Evolutionary conservation across 257 asterid genomes (phyloP).

Genomic region (Capsicum baccatum): DNA sequence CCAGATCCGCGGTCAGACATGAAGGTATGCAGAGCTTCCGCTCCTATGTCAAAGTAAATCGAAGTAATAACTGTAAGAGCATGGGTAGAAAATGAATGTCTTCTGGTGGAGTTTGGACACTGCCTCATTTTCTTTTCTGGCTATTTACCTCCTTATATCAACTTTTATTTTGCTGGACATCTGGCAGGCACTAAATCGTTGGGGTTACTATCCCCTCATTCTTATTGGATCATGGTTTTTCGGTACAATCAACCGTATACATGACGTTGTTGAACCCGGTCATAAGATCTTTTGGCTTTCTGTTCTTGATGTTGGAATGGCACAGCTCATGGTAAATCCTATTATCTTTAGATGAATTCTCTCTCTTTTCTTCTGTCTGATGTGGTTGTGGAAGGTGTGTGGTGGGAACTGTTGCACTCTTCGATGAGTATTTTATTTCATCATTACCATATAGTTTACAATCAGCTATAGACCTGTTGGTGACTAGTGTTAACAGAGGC

Average conservation of each 20-base stretch:
- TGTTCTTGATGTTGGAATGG: slow-evolving; percentile 93
- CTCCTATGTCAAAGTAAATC: background rate
- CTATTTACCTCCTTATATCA: slow-evolving; percentile 4
- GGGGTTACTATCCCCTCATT: slow-evolving; percentile 99
- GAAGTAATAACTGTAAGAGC: background rate
- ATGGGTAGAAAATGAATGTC: background rate
- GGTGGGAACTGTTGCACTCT: slow-evolving; percentile 1
- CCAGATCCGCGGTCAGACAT: slow-evolving; percentile 79
- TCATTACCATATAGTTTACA: background rate
- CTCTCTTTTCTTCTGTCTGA: background rate
- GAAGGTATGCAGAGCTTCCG: slow-evolving; percentile 53
- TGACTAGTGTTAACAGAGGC: background rate
- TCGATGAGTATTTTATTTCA: background rate
- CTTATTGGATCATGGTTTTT: slow-evolving; percentile 97
- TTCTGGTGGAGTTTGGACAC: slow-evolving; percentile 4
- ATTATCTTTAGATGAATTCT: background rate
- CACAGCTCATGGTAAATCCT: slow-evolving; percentile 87
- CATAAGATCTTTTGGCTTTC: slow-evolving; percentile 97
- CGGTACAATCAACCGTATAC: slow-evolving; percentile 95
- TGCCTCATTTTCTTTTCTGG: background rate
- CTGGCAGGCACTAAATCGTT: slow-evolving; percentile 80
- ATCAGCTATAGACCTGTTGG: background rate
- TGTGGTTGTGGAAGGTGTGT: background rate
- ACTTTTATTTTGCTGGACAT: slow-evolving; percentile 1
- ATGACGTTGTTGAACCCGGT: slow-evolving; percentile 86